A percentile compares a stretch with the other conserved stretches of the same genome.
These are phyloP conservation scores for Neoconidiobolus thromboides DNA, from an alignment of 371 early-diverging fungal genomes.

Conservation along the genomic window DNA sequence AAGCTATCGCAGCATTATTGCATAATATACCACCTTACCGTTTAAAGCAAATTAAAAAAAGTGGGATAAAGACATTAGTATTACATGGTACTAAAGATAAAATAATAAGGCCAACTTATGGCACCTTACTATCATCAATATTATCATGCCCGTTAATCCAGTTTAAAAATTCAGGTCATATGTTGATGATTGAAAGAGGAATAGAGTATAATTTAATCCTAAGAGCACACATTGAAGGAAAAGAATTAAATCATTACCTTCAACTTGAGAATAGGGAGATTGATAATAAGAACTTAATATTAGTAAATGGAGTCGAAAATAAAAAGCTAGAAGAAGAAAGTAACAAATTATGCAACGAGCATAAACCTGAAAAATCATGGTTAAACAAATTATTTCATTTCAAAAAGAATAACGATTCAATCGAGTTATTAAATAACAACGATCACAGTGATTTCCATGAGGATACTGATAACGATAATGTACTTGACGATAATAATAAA, in stretches of 20 bases:
- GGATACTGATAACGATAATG: no score
- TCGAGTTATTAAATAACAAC: no score
- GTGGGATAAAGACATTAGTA: background rate
- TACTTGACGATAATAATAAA: no score
- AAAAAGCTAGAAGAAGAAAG: no score
- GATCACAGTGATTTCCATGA: no score
- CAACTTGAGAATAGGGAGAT: background rate
- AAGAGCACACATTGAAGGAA: constrained; percentile 2
- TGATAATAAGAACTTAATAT: no score
- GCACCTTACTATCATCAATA: background rate
- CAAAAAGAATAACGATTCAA: no score
- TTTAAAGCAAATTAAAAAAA: background rate
- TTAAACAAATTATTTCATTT: no score
- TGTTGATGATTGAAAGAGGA: background rate
- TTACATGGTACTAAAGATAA: constrained; percentile 2
- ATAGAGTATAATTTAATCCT: background rate
- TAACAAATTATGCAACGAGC: no score
- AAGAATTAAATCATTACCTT: background rate
- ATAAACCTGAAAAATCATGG: no score
- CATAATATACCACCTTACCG: background rate
- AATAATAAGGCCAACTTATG: background rate
- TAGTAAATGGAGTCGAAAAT: no score
- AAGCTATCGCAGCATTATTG: background rate
- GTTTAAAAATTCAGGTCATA: constrained; percentile 4
- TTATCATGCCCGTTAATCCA: background rate